phyloP scores from a whole-genome alignment of 805 yeast genomes.

The Starmerella potacharoeniae region DNA sequence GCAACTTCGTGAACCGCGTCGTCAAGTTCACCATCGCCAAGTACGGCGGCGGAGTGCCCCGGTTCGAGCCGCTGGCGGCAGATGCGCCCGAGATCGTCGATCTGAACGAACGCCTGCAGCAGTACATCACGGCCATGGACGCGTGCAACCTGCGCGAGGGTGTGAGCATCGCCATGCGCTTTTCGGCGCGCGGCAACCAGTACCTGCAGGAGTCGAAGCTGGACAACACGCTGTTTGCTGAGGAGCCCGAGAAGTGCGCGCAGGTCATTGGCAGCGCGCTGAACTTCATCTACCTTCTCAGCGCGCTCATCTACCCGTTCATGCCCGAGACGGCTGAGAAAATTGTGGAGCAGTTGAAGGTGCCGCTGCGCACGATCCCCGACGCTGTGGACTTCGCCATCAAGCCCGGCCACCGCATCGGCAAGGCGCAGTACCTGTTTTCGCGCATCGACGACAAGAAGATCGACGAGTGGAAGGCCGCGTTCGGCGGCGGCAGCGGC shows the following conservation, averaged over 20 bases:
- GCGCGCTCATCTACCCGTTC: slow-evolving; percentile 72
- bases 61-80: slow-evolving; percentile 41
- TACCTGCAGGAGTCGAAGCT: slow-evolving; percentile 93
- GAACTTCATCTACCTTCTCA: slow-evolving; percentile 75
- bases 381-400: slow-evolving; percentile 61
- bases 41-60: slow-evolving; percentile 82
- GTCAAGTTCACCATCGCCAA: slow-evolving; percentile 82
- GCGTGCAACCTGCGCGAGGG: slow-evolving; percentile 67
- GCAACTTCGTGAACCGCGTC: slow-evolving; percentile 91
- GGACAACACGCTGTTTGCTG: slow-evolving; percentile 72
- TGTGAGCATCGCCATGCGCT: slow-evolving; percentile 78
- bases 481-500: slow-evolving; percentile 64
- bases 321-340: slow-evolving; percentile 73
- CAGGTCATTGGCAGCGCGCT: slow-evolving; percentile 88
- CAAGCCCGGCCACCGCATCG: slow-evolving; percentile 73
- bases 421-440: slow-evolving; percentile 85
- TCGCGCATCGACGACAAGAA: slow-evolving; percentile 82
- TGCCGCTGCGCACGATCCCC: slow-evolving; percentile 66
- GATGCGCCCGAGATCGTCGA: slow-evolving; percentile 35
- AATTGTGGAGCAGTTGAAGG: slow-evolving; percentile 70
- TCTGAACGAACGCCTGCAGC: slow-evolving; percentile 46
- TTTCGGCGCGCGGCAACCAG: slow-evolving; percentile 86
- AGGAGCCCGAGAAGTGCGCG: slow-evolving; percentile 68
- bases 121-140: slow-evolving; percentile 65
- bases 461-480: slow-evolving; percentile 73